These are phyloP conservation scores for Neurospora sp. DNA, from an alignment of 495 filamentous ascomycete species.

Conservation along the genomic window DNA sequence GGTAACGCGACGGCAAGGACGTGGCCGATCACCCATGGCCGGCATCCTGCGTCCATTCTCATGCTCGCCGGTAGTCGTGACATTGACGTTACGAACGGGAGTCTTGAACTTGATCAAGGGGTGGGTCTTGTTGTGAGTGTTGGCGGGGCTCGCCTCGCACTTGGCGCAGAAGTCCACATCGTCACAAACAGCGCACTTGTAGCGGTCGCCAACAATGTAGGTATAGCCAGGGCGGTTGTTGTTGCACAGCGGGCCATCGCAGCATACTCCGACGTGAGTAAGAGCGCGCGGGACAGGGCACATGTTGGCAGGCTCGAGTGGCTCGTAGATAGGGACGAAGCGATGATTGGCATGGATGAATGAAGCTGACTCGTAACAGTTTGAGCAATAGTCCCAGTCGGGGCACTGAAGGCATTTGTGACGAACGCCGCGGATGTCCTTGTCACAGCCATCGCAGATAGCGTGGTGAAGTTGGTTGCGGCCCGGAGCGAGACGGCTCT, in stretches of 20 bases:
- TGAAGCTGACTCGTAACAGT: conserved; percentile 55
- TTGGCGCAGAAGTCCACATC: conserved; percentile 93
- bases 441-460: conserved; percentile 91
- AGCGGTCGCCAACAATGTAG: conserved; percentile 79
- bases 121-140: conserved; percentile 86
- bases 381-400: conserved; percentile 93
- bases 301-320: conserved; percentile 43
- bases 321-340: conserved; percentile 80
- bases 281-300: conserved; percentile 19
- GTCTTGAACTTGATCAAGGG: conserved; percentile 96
- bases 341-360: conserved; percentile 74
- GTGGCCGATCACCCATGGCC: conserved; percentile 55
- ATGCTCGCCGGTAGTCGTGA: conserved; percentile 74
- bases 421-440: conserved; percentile 77
- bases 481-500: conserved; percentile 63
- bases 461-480: conserved; percentile 75
- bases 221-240: conserved; percentile 11
- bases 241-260: conserved; percentile 85
- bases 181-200: conserved; percentile 95
- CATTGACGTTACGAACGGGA: conserved; percentile 76
- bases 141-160: conserved; percentile 80
- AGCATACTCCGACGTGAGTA: conserved; percentile 79
- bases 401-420: conserved; percentile 97
- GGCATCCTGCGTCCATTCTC: conserved; percentile 48
- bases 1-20: conserved; percentile 13